These are phyloP conservation scores for Chamaenerion angustifolium DNA, from an alignment of 345 rosid genomes.

Conservation along the genomic window DNA sequence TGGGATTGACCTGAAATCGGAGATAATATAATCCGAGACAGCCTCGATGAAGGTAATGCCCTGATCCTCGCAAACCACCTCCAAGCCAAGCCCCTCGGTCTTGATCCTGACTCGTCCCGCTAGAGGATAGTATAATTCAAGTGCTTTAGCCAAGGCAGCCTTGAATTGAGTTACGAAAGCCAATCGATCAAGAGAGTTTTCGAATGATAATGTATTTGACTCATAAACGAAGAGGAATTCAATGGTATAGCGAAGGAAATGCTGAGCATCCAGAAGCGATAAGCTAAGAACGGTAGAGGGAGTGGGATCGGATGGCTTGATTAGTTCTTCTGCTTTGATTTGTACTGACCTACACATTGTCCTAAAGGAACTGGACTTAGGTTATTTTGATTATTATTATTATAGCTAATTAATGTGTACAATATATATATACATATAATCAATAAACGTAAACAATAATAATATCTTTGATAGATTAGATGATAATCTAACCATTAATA, in stretches of 20 bases:
- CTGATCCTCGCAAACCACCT: conserved; percentile 53
- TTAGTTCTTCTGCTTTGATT: conserved; percentile 37
- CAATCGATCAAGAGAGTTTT: conserved; percentile 18
- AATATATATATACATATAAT: too few species aligned
- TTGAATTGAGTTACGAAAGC: conserved; percentile 30
- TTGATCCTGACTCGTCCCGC: conserved; percentile 64
- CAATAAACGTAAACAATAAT: too few species aligned
- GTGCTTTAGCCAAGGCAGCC: conserved; percentile 35
- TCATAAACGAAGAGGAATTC: conserved; percentile 59
- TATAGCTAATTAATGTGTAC: too few species aligned
- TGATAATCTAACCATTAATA: too few species aligned
- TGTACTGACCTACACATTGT: too few species aligned
- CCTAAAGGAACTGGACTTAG: too few species aligned
- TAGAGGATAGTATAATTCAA: conserved; percentile 65
- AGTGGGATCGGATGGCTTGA: conserved; percentile 55
- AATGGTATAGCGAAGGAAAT: conserved; percentile 69
- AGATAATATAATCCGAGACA: conserved; percentile 15
- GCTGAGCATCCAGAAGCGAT: conserved; percentile 82
- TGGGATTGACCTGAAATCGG: conserved; percentile 47
- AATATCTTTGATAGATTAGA: too few species aligned
- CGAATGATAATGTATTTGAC: conserved; percentile 11
- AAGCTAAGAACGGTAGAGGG: conserved; percentile 46
- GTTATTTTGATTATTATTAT: too few species aligned
- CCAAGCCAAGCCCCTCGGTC: conserved; percentile 30
- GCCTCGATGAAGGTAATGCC: conserved; percentile 68